Base-by-base conservation (phyloP, 495 filamentous ascomycete genomes). In the Trichoderma orchidacearum region DNA sequence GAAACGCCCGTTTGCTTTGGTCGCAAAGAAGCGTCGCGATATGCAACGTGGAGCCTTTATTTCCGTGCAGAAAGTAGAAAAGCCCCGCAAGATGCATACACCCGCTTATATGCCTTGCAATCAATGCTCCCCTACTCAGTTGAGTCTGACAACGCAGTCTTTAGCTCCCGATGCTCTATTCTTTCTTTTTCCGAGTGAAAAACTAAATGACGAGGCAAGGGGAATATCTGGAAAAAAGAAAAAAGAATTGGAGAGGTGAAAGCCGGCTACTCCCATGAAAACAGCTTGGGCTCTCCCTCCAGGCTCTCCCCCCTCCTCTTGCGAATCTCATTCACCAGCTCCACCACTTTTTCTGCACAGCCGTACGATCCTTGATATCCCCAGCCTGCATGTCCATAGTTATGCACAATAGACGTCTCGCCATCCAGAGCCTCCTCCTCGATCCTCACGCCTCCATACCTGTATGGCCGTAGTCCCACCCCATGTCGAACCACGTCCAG, bases 311-410 rank as follows among this genome's bases (percentile, higher is more conserved):
- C 56, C 45, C 6, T 52, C 45, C 30, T 9, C 55, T 50, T 8
- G 1, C 29, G 23, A 21, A 72, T 58, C 62, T 87, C 83, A 36
- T 85, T 79, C 17, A 95, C 87, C 66, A 96, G 67, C 61, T 76
- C 76, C 27, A 86, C 78, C 0, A 82, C 85, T 50, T 78, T 74
- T 61, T 82, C 70, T 0, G 90, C 83, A 70, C 87, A 90, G 1
- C 93, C 93, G 68, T 87, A 99, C 17, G 82, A 87, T 25, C 82
- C 80, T 68, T 99, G 93, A 64, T 96, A 90, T 56, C 84, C 93
- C 75, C 90, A 96, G 0, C 93, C 93, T 0, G 87, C 90, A 73
- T 96, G 92, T 9, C 94, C 94, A 66, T 99, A 99, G 61, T 95
- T 92, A 66, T 99, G 93, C 59, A 99, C 89, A 9, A 95, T 81